Percentiles rank a stretch among this genome's conserved stretches.
These are phyloP conservation scores for Sclerotinia spermophila DNA, from an alignment of 2,329 filamentous ascomycete species.

Conservation along the genomic window DNA sequence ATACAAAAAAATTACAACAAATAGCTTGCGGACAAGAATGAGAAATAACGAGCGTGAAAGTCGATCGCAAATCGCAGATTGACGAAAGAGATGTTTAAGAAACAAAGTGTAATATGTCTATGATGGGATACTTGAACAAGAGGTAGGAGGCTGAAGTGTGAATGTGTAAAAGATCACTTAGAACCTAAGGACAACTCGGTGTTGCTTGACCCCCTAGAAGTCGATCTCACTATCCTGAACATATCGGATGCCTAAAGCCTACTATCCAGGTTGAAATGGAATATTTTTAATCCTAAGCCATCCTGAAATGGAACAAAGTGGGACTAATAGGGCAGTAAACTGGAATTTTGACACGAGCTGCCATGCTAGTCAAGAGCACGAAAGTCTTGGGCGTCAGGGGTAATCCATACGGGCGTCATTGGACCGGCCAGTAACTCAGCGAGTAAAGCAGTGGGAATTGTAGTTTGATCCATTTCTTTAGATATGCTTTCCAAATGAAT, in stretches of 20 bases:
- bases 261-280: constrained; percentile 15
- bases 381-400: constrained; percentile 1
- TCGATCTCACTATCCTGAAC: constrained; percentile 16
- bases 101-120: neutral
- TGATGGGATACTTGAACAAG: constrained; percentile 15
- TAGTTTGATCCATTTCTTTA: constrained; percentile 10
- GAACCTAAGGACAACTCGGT: constrained; percentile 17
- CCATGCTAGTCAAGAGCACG: constrained; percentile 9
- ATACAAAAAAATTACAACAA: constrained; percentile 2
- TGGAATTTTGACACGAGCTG: constrained; percentile 15
- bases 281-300: constrained; percentile 15
- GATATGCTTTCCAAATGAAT: neutral
- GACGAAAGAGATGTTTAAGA: constrained; percentile 9
- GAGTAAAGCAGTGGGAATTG: constrained; percentile 5
- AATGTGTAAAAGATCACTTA: constrained; percentile 15
- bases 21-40: neutral
- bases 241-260: constrained; percentile 17
- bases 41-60: constrained; percentile 19
- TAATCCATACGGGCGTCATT: constrained; percentile 9
- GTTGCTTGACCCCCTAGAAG: constrained; percentile 17
- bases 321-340: constrained; percentile 17
- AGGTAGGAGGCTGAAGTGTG: constrained; percentile 17
- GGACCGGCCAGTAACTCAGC: constrained; percentile 5
- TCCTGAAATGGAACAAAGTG: constrained; percentile 5
- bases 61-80: constrained; percentile 18